Percentiles rank a stretch among this genome's conserved stretches.
Evolutionary conservation across 768 basidiomycete genomes (phyloP).

Genomic region (Rhodotorula toruloides): DNA sequence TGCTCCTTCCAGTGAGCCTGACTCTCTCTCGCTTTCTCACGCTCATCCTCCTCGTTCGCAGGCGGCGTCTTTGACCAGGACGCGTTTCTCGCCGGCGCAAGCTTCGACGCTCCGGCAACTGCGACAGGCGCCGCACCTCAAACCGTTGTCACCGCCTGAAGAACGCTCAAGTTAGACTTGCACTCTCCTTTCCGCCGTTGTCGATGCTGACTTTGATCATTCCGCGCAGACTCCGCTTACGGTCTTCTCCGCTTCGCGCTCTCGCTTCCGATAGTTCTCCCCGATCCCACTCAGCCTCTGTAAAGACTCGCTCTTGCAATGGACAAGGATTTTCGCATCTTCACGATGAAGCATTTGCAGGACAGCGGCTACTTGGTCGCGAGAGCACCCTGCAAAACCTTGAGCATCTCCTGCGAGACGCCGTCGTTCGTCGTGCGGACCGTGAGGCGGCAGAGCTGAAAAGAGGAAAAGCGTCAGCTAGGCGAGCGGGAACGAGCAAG

Average conservation of each 20-base stretch:
- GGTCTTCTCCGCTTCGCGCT: no score
- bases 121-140: neutral
- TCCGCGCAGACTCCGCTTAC: no score
- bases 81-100: neutral
- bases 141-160: neutral
- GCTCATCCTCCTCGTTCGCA: neutral
- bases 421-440: constrained; percentile 91
- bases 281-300: no score
- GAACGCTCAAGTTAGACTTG: neutral
- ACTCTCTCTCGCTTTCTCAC: neutral
- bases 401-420: constrained; percentile 53
- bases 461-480: neutral
- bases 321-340: neutral
- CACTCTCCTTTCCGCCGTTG: no score
- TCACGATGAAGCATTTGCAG: no score
- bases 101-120: neutral
- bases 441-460: constrained; percentile 82
- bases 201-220: no score
- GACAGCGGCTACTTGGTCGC: constrained; percentile 10
- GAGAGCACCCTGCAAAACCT: neutral
- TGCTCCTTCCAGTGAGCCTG: no score
- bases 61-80: neutral
- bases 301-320: neutral
- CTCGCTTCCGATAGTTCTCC: no score
- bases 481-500: neutral